Base-by-base conservation (phyloP, 768 basidiomycete species). In the Boletellus sp. region DNA sequence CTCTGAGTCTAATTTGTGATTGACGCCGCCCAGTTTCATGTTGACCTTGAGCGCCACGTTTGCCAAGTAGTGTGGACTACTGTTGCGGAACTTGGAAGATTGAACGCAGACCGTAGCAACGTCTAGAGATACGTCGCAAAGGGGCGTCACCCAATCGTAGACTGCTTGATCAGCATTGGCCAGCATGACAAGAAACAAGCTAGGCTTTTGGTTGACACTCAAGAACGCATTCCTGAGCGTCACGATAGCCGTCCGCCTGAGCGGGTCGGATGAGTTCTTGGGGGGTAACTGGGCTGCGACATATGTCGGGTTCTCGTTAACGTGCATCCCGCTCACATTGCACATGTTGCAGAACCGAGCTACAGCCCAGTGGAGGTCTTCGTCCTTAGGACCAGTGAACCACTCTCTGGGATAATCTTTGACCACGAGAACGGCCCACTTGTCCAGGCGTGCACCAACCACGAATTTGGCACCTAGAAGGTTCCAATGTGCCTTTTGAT, bases 391-490 rank as follows among this genome's bases (percentile, higher is more conserved):
- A 6, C 72, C 74, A 1, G 28, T 24, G 56, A 87, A 84, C 35
- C 79, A 76, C 9, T 75, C 54, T 2, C 32, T 28, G 44, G 74
- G 74, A 12, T 76, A 72, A 53, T 87, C 85, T 34, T 70, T 64
- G 54, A 90, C 78, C 38, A 86, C 64, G 16, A 90, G 66, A 6
- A 88, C 81, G 6, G 74, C 81, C 84, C 85, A 87, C 17, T 78
- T 76, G 32, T 70, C 66, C 38, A 90, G 61, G 15, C 56, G 66
- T 4, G 70, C 81, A 9, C 84, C 84, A 20, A 64, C 68, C 6
- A 76, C 66, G 59, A 89, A 88, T 56, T 74, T 76, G 75, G 50
- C 70, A 43, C 74, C 70, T 23, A 74, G 56, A 42, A 76, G 49
- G 52, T 77, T 76, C 76, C 77, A 78, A 38, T 69, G 66, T 10